Evolutionary conservation across 2,329 filamentous ascomycete genomes (phyloP).

Genomic region (Epichloe typhina): DNA sequence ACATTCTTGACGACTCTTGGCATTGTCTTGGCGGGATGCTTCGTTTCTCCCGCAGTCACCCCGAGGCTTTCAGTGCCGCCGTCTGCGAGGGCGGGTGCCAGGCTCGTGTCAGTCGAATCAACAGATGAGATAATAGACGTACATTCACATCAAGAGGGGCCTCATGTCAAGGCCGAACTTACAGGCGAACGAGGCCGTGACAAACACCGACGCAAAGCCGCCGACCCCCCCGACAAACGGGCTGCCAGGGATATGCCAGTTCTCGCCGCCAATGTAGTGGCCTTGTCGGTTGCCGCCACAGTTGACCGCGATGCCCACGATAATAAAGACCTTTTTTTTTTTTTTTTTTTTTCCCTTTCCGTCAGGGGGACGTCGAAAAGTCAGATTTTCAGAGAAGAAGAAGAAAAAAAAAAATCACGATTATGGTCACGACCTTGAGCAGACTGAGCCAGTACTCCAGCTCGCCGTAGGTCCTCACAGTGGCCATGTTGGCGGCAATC

Average conservation of each 20-base stretch:
- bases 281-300: constrained; percentile 39
- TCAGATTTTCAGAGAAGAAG: too few species aligned
- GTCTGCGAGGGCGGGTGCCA: constrained; percentile 9
- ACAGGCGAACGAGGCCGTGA: constrained; percentile 43
- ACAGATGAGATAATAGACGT: too few species aligned
- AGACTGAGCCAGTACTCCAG: constrained; percentile 44
- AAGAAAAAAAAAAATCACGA: constrained; percentile 15
- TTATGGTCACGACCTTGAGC: constrained; percentile 39
- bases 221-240: constrained; percentile 53
- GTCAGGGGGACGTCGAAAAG: background rate
- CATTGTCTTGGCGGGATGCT: constrained; percentile 45
- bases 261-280: constrained; percentile 42
- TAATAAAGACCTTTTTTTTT: constrained; percentile 36
- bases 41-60: constrained; percentile 53
- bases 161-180: constrained; percentile 14
- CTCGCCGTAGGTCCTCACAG: constrained; percentile 23
- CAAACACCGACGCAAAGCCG: constrained; percentile 47
- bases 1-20: constrained; percentile 52
- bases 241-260: constrained; percentile 45
- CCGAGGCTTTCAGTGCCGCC: constrained; percentile 50
- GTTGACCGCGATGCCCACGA: constrained; percentile 42
- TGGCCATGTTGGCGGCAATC: constrained; percentile 27
- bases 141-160: too few species aligned
- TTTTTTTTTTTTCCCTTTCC: too few species aligned
- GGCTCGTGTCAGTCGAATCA: too few species aligned